Base-by-base conservation (phyloP, 2,329 filamentous ascomycete species). In the Fusarium sp. region DNA sequence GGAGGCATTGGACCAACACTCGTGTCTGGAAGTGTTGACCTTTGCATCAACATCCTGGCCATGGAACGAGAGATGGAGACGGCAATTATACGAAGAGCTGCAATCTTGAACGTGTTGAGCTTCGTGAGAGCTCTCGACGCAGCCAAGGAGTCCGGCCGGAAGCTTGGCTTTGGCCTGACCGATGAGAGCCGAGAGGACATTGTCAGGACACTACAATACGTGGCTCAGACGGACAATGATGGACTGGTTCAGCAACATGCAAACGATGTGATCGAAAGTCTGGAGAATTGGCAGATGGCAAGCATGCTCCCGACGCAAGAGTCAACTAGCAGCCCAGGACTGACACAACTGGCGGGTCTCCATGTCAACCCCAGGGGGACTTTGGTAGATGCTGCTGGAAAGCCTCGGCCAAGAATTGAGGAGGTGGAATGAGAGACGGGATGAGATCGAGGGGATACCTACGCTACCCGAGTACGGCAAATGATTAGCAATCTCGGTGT, bases 201-300 rank as follows among this genome's bases (percentile, higher is more conserved):
- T n/a, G 78, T 84, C 70, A 83, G 86, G 47, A 86, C 90, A 12
- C 76, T 93, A 39, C 78, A 80, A 52, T 93, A 93, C 77, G 83
- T 92, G n/a, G 83, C 84, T 9, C 83, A 80, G 38, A 89, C 88
- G 24, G 92, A 94, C 77, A 85, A 83, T 24, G 92, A 94, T 75
- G 90, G 86, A 1, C 79, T 94, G 41, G 91, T 92, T 13, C 84
- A 84, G 66, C 84, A 89, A 70, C 91, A 93, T 77, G 90, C 90
- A 4, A 80, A 79, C 31, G 89, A 89, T 70, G 89, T 91, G n/a
- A 77, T 89, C 13, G 91, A 93, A 75, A 90, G 87, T 48, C 74
- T 93, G 63, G 85, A 89, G 69, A 87, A 84, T 60, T 90, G 88
- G 86, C 83, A 85, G 60, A 78, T 90, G 76, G 83, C 85, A 55